phyloP scores from a whole-genome alignment of 1,284 basidiomycete species.

The Irpex sp. region DNA sequence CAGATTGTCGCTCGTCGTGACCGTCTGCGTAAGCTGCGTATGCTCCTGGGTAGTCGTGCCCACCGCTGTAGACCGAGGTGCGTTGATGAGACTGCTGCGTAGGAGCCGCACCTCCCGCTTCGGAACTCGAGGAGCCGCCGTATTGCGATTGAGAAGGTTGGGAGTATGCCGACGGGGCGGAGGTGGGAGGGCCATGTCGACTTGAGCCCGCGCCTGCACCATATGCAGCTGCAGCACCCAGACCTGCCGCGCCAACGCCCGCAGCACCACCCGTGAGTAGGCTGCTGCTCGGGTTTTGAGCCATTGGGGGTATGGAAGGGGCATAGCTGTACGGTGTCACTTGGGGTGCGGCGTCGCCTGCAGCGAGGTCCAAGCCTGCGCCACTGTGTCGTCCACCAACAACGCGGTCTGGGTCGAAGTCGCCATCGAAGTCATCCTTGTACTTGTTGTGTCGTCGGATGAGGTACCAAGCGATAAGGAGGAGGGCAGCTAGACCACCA shows the following conservation, averaged over 20 bases:
- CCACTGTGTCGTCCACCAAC: slow-evolving; percentile 22
- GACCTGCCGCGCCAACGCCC: slow-evolving; percentile 18
- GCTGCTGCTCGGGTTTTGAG: slow-evolving; percentile 13
- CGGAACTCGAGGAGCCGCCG: slow-evolving; percentile 15
- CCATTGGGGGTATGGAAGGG: slow-evolving; percentile 21
- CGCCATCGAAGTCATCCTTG: slow-evolving; percentile 43
- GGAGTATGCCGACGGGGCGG: slow-evolving; percentile 22
- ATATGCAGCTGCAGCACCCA: background rate
- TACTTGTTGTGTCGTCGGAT: slow-evolving; percentile 20
- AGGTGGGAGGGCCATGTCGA: slow-evolving; percentile 2
- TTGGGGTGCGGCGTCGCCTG: slow-evolving; percentile 22
- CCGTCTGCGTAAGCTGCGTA: slow-evolving; percentile 22
- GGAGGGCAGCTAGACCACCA: slow-evolving; percentile 25
- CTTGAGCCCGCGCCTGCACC: background rate
- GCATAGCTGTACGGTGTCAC: slow-evolving; percentile 32
- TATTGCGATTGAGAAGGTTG: slow-evolving; percentile 19
- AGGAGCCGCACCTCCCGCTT: background rate
- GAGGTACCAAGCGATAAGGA: slow-evolving; percentile 24
- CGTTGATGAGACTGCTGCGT: slow-evolving; percentile 3
- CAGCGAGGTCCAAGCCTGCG: slow-evolving; percentile 34
- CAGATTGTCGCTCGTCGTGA: slow-evolving; percentile 1
- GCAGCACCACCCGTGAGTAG: slow-evolving; percentile 4
- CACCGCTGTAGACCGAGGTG: slow-evolving; percentile 11
- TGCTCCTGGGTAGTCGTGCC: slow-evolving; percentile 23
- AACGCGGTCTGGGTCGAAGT: slow-evolving; percentile 49